Evolutionary conservation across 2,329 filamentous ascomycete genomes (phyloP), one percentile per base, ranked within the genome.

Genomic region (Diaporthe nobilis): DNA sequence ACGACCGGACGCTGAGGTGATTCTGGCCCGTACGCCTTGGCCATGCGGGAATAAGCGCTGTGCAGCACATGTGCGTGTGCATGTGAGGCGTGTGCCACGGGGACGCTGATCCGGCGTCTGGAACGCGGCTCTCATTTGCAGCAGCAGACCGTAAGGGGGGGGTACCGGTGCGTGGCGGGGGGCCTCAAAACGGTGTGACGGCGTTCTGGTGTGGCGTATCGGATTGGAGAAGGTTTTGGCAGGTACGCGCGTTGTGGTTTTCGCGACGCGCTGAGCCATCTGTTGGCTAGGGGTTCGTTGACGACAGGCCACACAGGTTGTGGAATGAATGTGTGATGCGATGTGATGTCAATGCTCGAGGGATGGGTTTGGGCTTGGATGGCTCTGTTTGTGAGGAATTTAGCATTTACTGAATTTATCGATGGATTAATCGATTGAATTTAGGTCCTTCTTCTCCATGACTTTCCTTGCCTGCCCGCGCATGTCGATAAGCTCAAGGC

Each of bases 51-150:
- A 55, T 70, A 70, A 70, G 49, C 65, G 65, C 65, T 42, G 65
- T 70, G 65, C 49, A 70, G 65, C 58, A 63, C 12, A n/a, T 22
- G 34, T n/a, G 31, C 28, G 60, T 61, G 34, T 42, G 58, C 3
- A 13, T 20, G 7, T 13, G 22, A 5, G 8, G 8, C 3, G 12
- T 34, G 47, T 70, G 39, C 12, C 13, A 10, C 47, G 31, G 65
- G 65, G 65, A 42, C 20, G 53, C 28, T 37, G 58, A 20, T 42
- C 73, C 58, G 68, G 73, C 68, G 73, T 47, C 73, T 75, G 71
- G 37, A 75, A 71, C 58, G 68, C 68, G 68, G 73, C 73, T 75
- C 68, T 72, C 70, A 75, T 75, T 72, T 72, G 73, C 57, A 53
- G 34, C 17, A 20, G 6, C 44, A 49, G 42, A 31, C n/a, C n/a